Evolutionary conservation across 1,139 yeast genomes (phyloP), one percentile per base, ranked within the genome.

Genomic region (Candida sanyaensis): DNA sequence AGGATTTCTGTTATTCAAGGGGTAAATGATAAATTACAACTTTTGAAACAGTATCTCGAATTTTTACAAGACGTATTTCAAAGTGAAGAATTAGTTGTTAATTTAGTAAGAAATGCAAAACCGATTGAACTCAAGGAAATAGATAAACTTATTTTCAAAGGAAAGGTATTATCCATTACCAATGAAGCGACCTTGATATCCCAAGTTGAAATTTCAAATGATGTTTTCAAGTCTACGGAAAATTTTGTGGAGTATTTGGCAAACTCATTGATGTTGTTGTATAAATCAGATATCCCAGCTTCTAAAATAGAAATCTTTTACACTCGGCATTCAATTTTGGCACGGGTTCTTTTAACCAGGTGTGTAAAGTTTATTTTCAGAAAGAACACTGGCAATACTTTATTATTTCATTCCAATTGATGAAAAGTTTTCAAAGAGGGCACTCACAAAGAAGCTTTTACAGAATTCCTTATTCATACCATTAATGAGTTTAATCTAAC

Each of bases 121-220:
- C 47, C 48, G 3, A 23, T 59, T 6, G 65, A 66, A 41, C 41
- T 55, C 6, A 66, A 61, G 44, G 79, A 74, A 48, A 52, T 73
- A 10, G 76, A 73, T 45, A 71, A 69, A 47, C 54, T 74, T 7
- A 13, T 75, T 5, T 74, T 68, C 53, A 69, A 62, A 45, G 79
- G 80, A 0, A 62, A 57, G 43, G 47, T 58, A 4, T 66, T 64
- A 42, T 48, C 70, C 0, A 45, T 61, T 5, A 55, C 63, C 7
- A 64, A 62, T 39, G 76, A 73, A 50, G 54, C 53, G 0, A 47
- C 42, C 23, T 29, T 49, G 28, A 47, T 45, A 42, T 41, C 38
- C 33, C 38, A 48, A 5, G 33, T 57, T 6, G 54, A 56, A 5
- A 33, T 55, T 11, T 44, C 51, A 4, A 56, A 50, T 29, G 39